Percentiles rank a stretch among this genome's conserved stretches.
Conservation (phyloP, 2,329 filamentous ascomycete species). For the Penicillium griseofulvum region DNA sequence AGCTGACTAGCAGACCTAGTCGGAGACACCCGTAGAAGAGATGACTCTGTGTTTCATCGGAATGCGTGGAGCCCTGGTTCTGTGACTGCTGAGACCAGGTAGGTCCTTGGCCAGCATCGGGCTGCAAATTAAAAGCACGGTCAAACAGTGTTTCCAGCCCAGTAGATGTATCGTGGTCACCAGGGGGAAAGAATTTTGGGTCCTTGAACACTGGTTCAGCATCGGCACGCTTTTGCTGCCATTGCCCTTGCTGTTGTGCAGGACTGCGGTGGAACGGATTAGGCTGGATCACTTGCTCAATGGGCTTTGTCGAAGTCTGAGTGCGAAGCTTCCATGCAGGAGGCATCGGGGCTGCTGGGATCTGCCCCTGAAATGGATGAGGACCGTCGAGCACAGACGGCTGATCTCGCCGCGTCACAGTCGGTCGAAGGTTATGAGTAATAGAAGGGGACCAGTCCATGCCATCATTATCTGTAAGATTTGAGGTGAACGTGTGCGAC, state of each 20-base stretch:
- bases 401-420: slow-evolving; percentile 29
- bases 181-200: slow-evolving; percentile 46
- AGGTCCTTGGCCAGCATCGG: slow-evolving; percentile 26
- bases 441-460: slow-evolving; percentile 54
- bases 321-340: slow-evolving; percentile 42
- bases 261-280: slow-evolving; percentile 40
- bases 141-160: slow-evolving; percentile 49
- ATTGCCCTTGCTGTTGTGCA: slow-evolving; percentile 22
- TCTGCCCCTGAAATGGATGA: slow-evolving; percentile 44
- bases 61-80: slow-evolving; percentile 3
- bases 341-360: slow-evolving; percentile 42
- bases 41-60: slow-evolving; percentile 13
- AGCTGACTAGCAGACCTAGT: slow-evolving; percentile 29
- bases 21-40: slow-evolving; percentile 32
- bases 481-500: slow-evolving; percentile 31
- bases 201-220: slow-evolving; percentile 40
- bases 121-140: slow-evolving; percentile 42
- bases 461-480: slow-evolving; percentile 41
- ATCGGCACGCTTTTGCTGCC: slow-evolving; percentile 15
- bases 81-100: slow-evolving; percentile 18
- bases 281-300: slow-evolving; percentile 35
- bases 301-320: slow-evolving; percentile 32
- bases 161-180: slow-evolving; percentile 43
- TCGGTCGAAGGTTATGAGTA: slow-evolving; percentile 36
- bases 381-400: slow-evolving; percentile 33